These are phyloP conservation scores for Penicillium griseofulvum DNA, from an alignment of 2,329 filamentous ascomycete species.

Conservation along the genomic window DNA sequence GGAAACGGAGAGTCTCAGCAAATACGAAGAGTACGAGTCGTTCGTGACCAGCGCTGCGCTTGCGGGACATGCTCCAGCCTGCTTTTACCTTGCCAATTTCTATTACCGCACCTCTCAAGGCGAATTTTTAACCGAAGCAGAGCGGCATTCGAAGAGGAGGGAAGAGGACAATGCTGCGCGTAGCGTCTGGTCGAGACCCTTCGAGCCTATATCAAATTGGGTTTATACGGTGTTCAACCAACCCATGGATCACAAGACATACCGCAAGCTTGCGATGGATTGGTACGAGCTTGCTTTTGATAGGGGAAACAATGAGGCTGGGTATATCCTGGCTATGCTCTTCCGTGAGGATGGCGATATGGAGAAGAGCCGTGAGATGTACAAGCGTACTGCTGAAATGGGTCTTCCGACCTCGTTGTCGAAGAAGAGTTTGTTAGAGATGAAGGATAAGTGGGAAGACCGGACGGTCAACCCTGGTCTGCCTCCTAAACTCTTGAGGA, in stretches of 20 bases:
- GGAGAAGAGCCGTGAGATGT: constrained; percentile 13
- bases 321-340: constrained; percentile 31
- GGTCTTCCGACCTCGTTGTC: constrained; percentile 9
- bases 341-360: constrained; percentile 25
- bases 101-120: constrained; percentile 36
- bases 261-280: constrained; percentile 30
- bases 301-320: constrained; percentile 21
- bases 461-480: background rate
- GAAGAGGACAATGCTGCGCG: background rate
- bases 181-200: background rate
- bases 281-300: constrained; percentile 35
- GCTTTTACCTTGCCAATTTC: constrained; percentile 36
- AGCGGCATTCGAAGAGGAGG: constrained; percentile 3
- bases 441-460: constrained; percentile 26
- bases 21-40: constrained; percentile 34
- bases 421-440: constrained; percentile 5
- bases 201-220: background rate
- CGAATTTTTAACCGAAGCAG: constrained; percentile 22
- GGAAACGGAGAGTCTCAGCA: constrained; percentile 10
- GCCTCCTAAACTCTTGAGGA: background rate
- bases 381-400: constrained; percentile 11
- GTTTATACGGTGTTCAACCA: constrained; percentile 11
- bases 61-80: constrained; percentile 28
- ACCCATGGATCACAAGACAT: constrained; percentile 21
- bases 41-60: constrained; percentile 36